These are phyloP conservation scores for Penicillium salamii DNA, from an alignment of 495 filamentous ascomycete species.

Conservation along the genomic window DNA sequence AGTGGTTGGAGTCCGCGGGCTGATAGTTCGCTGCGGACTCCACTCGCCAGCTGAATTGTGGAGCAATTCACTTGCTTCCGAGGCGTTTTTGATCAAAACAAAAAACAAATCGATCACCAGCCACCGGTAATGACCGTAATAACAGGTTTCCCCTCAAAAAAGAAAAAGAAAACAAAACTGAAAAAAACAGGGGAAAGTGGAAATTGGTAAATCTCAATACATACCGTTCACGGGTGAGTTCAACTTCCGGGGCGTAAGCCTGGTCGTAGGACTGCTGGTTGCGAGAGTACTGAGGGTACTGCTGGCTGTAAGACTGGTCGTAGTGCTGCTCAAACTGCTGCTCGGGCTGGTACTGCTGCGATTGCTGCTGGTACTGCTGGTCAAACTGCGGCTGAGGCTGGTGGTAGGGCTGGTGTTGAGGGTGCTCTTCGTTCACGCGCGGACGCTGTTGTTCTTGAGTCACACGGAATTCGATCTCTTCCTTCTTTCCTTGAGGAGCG, in stretches of 20 bases:
- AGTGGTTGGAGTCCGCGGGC: too few relatives aligned
- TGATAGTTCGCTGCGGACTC: conserved; percentile 4
- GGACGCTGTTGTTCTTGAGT: conserved; percentile 67
- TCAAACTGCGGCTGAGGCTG: not conserved
- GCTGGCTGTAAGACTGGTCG: conserved; percentile 1
- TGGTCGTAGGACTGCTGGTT: conserved; percentile 8
- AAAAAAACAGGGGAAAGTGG: conserved; percentile 1
- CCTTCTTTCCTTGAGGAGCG: conserved; percentile 69
- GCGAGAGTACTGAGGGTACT: conserved; percentile 5
- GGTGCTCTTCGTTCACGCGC: conserved; percentile 53
- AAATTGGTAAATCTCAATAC: conserved; percentile 19
- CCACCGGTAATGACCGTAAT: too few relatives aligned
- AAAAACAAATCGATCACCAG: conserved; percentile 4
- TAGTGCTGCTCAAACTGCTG: conserved; percentile 1
- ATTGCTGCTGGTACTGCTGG: conserved; percentile 3
- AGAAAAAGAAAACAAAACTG: conserved; percentile 9
- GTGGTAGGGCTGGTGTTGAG: conserved; percentile 21
- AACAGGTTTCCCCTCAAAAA: too few relatives aligned
- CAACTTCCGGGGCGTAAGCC: conserved; percentile 45
- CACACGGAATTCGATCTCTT: conserved; percentile 71
- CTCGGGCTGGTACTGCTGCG: not conserved
- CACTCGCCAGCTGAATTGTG: not conserved
- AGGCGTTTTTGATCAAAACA: not conserved
- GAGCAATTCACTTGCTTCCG: not conserved
- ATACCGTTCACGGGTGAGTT: conserved; percentile 56